phyloP scores from a whole-genome alignment of 2,329 filamentous ascomycete genomes.

The Fusarium paranaense region DNA sequence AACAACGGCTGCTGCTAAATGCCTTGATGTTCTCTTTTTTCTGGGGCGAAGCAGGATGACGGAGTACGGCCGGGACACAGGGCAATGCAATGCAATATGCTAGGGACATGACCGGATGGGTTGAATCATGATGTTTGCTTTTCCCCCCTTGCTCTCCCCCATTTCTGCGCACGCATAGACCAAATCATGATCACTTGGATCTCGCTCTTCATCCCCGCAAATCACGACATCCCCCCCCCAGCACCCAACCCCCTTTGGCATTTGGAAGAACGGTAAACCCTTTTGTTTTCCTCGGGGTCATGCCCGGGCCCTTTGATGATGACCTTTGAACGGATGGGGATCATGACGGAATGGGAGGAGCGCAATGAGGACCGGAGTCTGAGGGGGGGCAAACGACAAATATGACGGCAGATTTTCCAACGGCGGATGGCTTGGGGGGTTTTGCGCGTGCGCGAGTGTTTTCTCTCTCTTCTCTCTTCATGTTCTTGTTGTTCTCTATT shows the following conservation, averaged over 20 bases:
- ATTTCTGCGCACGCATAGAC: slow-evolving; percentile 53
- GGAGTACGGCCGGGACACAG: slow-evolving; percentile 42
- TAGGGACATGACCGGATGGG: slow-evolving; percentile 47
- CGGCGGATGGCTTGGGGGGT: slow-evolving; percentile 21
- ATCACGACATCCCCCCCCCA: slow-evolving; percentile 24
- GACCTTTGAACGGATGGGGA: slow-evolving; percentile 10
- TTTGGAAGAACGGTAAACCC: slow-evolving; percentile 29
- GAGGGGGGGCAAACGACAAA: slow-evolving; percentile 15
- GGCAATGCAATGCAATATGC: slow-evolving; percentile 31
- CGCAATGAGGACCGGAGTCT: slow-evolving; percentile 25
- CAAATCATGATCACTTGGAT: slow-evolving; percentile 51
- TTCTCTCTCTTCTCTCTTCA: slow-evolving; percentile 28
- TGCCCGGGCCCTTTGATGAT: slow-evolving; percentile 15
- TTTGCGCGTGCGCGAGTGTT: slow-evolving; percentile 37
- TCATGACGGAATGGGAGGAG: slow-evolving; percentile 10
- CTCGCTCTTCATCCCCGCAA: slow-evolving; percentile 39
- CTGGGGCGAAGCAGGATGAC: slow-evolving; percentile 43
- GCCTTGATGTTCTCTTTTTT: slow-evolving; percentile 31
- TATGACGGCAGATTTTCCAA: slow-evolving; percentile 32
- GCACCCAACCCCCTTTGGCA: slow-evolving; percentile 24
- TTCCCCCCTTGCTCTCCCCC: slow-evolving; percentile 37
- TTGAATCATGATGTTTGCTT: slow-evolving; percentile 46
- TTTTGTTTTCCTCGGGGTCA: slow-evolving; percentile 24
- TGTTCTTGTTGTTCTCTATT: slow-evolving; percentile 2
- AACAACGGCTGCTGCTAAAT: slow-evolving; percentile 91